Conservation (phyloP, 1,139 yeast genomes). For the Yamadazyma oceani region DNA sequence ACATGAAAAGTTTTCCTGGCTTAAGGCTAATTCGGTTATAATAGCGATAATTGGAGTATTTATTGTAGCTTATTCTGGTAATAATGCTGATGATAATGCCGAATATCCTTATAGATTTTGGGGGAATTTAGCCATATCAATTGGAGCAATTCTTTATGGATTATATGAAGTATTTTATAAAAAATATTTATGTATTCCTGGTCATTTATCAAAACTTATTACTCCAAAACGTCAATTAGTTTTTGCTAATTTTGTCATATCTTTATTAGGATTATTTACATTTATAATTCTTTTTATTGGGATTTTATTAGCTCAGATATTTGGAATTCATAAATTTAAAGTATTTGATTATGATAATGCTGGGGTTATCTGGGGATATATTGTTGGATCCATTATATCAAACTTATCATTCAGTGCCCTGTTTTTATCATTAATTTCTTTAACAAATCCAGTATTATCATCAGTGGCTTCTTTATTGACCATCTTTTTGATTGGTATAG, state of each 20-base stretch:
- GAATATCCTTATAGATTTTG: slow-evolving; percentile 60
- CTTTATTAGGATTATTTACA: slow-evolving; percentile 62
- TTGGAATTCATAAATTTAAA: slow-evolving; percentile 60
- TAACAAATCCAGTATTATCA: slow-evolving; percentile 83
- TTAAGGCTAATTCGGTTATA: slow-evolving; percentile 67
- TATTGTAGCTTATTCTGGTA: slow-evolving; percentile 74
- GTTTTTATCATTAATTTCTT: slow-evolving; percentile 75
- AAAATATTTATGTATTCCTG: slow-evolving; percentile 72
- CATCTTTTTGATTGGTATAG: slow-evolving; percentile 75
- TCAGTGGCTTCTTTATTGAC: slow-evolving; percentile 80
- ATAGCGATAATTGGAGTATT: slow-evolving; percentile 76
- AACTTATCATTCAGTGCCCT: slow-evolving; percentile 72
- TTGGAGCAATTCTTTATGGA: slow-evolving; percentile 84
- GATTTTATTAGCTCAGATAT: slow-evolving; percentile 50
- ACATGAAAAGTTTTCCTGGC: slow-evolving; percentile 61
- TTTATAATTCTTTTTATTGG: slow-evolving; percentile 48
- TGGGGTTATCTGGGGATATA: slow-evolving; percentile 41
- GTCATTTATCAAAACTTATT: slow-evolving; percentile 42
- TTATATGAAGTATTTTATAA: slow-evolving; percentile 84
- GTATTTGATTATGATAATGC: slow-evolving; percentile 47
- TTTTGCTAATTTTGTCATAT: slow-evolving; percentile 49
- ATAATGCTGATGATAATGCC: slow-evolving; percentile 22
- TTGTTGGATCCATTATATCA: slow-evolving; percentile 52
- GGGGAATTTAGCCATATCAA: slow-evolving; percentile 71
- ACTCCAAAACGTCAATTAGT: slow-evolving; percentile 51